Evolutionary conservation across 75 land plant species (phyloP).

Genomic region (Pinus albicaulis): DNA sequence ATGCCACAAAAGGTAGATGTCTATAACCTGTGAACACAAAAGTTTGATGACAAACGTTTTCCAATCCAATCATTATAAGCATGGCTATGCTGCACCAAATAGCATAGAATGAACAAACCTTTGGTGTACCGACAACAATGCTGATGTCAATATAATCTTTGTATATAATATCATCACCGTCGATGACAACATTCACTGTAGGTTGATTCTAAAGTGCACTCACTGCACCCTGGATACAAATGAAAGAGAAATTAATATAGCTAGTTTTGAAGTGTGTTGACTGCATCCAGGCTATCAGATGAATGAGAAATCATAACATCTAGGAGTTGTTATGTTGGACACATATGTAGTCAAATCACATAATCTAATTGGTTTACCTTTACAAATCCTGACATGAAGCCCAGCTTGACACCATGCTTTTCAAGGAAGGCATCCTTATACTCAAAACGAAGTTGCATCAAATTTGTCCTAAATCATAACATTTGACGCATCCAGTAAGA

Average conservation of each 20-base stretch:
- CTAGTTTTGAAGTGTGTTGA: too few relatives aligned
- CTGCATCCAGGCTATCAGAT: background rate
- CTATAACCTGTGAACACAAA: background rate
- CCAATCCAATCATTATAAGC: too few relatives aligned
- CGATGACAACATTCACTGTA: slow-evolving; percentile 91
- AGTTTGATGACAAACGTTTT: background rate
- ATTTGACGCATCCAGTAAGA: background rate
- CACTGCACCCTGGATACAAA: slow-evolving; percentile 74
- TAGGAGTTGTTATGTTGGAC: background rate
- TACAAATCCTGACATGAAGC: slow-evolving; percentile 98
- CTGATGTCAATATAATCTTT: slow-evolving; percentile 96
- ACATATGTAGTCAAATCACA: background rate
- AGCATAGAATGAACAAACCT: slow-evolving; percentile 46
- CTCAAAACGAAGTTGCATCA: slow-evolving; percentile 92
- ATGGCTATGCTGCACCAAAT: too few relatives aligned
- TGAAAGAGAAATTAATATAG: background rate
- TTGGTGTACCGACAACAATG: slow-evolving; percentile 95
- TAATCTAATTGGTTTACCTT: slow-evolving; percentile 46
- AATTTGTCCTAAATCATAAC: slow-evolving; percentile 72
- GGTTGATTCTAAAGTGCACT: slow-evolving; percentile 87
- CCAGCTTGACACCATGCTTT: slow-evolving; percentile 96
- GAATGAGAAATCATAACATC: background rate
- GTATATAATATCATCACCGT: slow-evolving; percentile 98
- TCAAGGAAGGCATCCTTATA: slow-evolving; percentile 91
- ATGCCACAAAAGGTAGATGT: background rate